Percentiles rank a stretch among this genome's conserved stretches.
phyloP scores from a whole-genome alignment of 1,284 basidiomycete genomes.

The Ustilago bromivora region DNA sequence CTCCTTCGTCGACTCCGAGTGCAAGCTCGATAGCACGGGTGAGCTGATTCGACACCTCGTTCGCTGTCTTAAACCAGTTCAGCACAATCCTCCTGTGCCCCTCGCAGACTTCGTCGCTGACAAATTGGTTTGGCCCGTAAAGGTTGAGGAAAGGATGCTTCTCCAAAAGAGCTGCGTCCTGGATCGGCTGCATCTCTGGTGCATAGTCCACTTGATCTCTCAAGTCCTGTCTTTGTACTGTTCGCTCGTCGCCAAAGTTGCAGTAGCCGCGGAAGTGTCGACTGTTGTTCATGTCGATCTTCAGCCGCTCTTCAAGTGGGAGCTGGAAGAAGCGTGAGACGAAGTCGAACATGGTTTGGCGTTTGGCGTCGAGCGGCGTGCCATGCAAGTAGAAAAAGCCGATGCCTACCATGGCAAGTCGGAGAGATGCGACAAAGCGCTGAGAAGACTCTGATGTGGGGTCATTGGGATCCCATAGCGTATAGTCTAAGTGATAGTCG shows the following conservation, averaged over 20 bases:
- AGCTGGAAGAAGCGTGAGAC: constrained; percentile 50
- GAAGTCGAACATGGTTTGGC: constrained; percentile 39
- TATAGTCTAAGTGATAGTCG: constrained; percentile 47
- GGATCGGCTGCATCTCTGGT: constrained; percentile 17
- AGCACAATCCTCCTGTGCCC: constrained; percentile 26
- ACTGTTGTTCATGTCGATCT: constrained; percentile 50
- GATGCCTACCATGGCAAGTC: constrained; percentile 48
- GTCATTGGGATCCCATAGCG: constrained; percentile 24
- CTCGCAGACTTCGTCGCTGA: constrained; percentile 30
- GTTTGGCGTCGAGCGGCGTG: constrained; percentile 39
- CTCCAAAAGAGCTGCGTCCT: constrained; percentile 10
- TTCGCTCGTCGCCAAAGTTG: constrained; percentile 59
- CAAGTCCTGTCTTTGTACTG: constrained; percentile 43
- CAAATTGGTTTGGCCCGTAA: constrained; percentile 60
- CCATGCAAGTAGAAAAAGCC: constrained; percentile 62
- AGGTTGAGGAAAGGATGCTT: constrained; percentile 49
- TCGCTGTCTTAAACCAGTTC: constrained; percentile 45
- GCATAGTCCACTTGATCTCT: constrained; percentile 57
- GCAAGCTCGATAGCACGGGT: constrained; percentile 58
- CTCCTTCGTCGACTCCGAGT: constrained; percentile 34
- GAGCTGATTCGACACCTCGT: constrained; percentile 37
- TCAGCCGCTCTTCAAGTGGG: constrained; percentile 26
- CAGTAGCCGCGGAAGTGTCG: constrained; percentile 60
- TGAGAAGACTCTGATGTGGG: constrained; percentile 20
- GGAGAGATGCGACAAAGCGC: constrained; percentile 43